Conservation (phyloP, 2,329 filamentous ascomycete species). For the Aspergillus arachidicola region DNA sequence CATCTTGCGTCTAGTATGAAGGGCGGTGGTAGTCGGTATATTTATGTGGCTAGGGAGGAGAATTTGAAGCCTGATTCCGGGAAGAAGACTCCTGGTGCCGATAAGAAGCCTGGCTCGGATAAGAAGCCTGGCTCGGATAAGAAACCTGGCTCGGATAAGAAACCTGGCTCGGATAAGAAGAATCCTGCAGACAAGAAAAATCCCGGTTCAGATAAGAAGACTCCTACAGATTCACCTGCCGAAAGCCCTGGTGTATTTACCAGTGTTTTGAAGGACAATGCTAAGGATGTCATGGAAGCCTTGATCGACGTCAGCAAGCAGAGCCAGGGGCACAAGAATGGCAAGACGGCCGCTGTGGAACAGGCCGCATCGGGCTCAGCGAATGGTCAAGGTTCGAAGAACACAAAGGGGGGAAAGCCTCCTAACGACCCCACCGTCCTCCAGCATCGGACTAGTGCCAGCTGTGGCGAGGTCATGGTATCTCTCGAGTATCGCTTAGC, state of each 20-base stretch:
- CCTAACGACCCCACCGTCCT: no score
- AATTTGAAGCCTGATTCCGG: neutral
- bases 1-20: slow-evolving; percentile 1
- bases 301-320: slow-evolving; percentile 1
- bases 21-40: neutral
- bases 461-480: slow-evolving; percentile 3
- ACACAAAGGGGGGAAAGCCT: no score
- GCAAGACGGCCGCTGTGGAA: no score
- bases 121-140: no score
- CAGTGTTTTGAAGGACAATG: neutral
- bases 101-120: no score
- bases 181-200: neutral
- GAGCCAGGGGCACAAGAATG: neutral
- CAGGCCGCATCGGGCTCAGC: no score
- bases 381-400: neutral
- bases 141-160: no score
- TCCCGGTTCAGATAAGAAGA: neutral
- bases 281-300: slow-evolving; percentile 3
- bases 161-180: neutral
- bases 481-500: neutral
- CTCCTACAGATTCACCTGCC: accelerated
- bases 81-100: no score
- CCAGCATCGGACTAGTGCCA: neutral
- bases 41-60: neutral
- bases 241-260: neutral